Evolutionary conservation across 1,284 basidiomycete genomes (phyloP), one percentile per base, ranked within the genome.

Genomic region (Ustilago shanxiensis): DNA sequence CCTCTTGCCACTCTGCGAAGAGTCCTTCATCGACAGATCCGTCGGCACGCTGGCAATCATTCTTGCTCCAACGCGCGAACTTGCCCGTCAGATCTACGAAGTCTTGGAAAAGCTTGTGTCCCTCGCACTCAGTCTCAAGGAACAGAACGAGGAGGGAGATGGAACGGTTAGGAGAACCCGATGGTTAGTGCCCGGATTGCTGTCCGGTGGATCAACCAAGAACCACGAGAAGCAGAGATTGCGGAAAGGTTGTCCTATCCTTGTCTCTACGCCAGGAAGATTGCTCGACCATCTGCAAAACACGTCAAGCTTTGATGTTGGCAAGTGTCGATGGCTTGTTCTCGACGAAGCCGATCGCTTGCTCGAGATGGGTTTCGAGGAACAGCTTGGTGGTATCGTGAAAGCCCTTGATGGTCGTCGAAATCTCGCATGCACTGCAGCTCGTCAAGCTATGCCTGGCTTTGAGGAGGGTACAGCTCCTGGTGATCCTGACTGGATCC

Each of bases 341-440:
- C 90, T 99, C 31, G 97, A 99, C 84, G 97, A 99, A 88, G 96
- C 97, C 2, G 97, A 99, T 87, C 89, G 95, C 13, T 86, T 93
- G 45, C 91, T 92, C 89, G 92, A 93, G 80, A 84, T 88, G 79
- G 87, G 87, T 39, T 88, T 88, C 66, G 86, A 88, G 71, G 87
- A 88, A 54, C 87, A 87, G 68, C 85, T 88, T 58, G 80, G 90
- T 54, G 95, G 94, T 0, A 98, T 99, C 79, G 88, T 98, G 60
- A 91, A 70, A 45, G 83, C 84, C 2, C 61, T 86, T 24, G 83
- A 86, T 10, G 83, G 80, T 37, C 60, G 84, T 11, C 65, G 84
- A 18, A 79, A 78, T 26, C 63, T 82, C 9, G 78, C 80, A 11
- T 72, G 72, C 28, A 69, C 87, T 90, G 71, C 91, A 90, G 81